Evolutionary conservation across 768 basidiomycete genomes (phyloP), one percentile per base, ranked within the genome.

Genomic region (Boletus rubroflammeus): DNA sequence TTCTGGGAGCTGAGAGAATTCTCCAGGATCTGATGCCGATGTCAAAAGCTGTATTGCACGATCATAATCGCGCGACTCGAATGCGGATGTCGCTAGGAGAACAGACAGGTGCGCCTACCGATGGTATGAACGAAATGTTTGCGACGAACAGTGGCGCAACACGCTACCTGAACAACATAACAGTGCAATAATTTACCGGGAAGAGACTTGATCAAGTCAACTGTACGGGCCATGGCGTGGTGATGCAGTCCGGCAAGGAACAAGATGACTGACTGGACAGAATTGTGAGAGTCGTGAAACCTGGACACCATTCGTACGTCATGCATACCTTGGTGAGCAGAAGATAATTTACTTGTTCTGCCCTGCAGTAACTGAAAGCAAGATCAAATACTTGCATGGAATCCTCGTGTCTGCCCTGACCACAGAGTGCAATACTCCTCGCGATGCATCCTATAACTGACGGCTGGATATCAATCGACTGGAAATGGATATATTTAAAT

Each of bases 361-460:
- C 6, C 6, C n/a, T 6, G 34, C 53, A 62, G 23, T 26, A 28
- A 31, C 36, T 11, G 31, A 62, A 59, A 13, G 47, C 51, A 44
- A 62, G 51, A 31, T 62, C 61, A 41, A 62, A 59, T 6, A 53
- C 61, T 21, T 59, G 56, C 51, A 62, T 59, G 1, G 56, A 51
- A 38, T 62, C 51, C 28, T 54, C 61, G 3, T 59, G 48, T 50
- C 23, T 47, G 6, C 38, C 48, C 17, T 53, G 61, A 29, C 57
- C 56, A 36, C 47, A 14, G 9, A 62, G 48, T 17, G 57, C 61
- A 4, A 59, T 8, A 39, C 57, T 59, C 43, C 48, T 62, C 1
- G 56, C 57, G 6, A 62, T 62, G 32, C 23, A 59, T 25, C 61
- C 61, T 36, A 62, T 51, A 25, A 54, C 53, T 3, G 60, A 62